A percentile compares a stretch with the other conserved stretches of the same genome.
Conservation (phyloP, 768 basidiomycete genomes). For the Tylopilus sp. region DNA sequence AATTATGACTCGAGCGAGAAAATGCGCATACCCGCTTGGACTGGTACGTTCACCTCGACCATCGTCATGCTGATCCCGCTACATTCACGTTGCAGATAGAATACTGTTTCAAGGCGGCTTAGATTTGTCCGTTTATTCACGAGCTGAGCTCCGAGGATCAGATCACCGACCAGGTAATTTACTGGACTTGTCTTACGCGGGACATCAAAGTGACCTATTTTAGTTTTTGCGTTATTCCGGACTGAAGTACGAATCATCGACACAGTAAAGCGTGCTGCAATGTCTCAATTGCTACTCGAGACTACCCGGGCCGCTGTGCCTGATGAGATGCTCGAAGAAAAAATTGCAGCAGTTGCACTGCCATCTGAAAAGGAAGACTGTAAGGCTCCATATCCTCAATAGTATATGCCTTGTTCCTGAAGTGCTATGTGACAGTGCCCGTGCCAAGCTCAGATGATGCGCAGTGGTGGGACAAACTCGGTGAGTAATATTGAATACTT, state of each 20-base stretch:
- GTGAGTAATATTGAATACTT: conserved; percentile 34
- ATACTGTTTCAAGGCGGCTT: conserved; percentile 81
- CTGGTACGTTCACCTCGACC: conserved; percentile 53
- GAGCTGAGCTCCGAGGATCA: conserved; percentile 85
- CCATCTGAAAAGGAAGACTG: conserved; percentile 38
- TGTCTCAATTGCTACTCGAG: conserved; percentile 67
- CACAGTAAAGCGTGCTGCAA: conserved; percentile 61
- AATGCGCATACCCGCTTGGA: conserved; percentile 95
- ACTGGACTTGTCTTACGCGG: background rate
- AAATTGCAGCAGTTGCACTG: conserved; percentile 57
- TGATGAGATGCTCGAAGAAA: conserved; percentile 69
- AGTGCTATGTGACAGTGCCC: conserved; percentile 52
- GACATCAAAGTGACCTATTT: background rate
- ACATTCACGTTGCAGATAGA: conserved; percentile 61
- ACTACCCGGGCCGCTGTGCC: conserved; percentile 58
- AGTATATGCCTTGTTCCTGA: conserved; percentile 4
- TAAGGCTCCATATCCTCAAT: conserved; percentile 11
- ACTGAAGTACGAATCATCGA: conserved; percentile 80
- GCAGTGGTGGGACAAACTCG: conserved; percentile 77
- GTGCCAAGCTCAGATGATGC: conserved; percentile 75
- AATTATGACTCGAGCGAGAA: conserved; percentile 96
- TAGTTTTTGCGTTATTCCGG: conserved; percentile 84
- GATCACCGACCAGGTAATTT: conserved; percentile 87
- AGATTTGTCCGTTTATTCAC: conserved; percentile 73
- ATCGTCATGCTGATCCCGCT: background rate